Evolutionary conservation across 139 green algal genomes (phyloP).

Genomic region (Mesostigma viride): DNA sequence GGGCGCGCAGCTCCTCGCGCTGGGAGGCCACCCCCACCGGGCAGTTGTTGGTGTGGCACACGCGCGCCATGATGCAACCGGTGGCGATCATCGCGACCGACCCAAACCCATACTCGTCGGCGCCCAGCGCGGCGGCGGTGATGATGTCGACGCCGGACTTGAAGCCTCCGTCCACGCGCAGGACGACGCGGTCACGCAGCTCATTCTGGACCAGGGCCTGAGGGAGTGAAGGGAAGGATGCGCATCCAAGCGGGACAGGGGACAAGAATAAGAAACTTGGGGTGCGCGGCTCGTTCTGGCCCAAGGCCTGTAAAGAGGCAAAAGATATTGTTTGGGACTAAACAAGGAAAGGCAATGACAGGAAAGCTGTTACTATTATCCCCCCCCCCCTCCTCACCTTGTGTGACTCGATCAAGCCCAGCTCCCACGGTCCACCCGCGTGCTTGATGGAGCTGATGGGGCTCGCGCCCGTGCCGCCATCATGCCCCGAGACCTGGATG

Average conservation of each 20-base stretch:
- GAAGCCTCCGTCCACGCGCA: conserved; percentile 89
- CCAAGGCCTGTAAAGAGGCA: no score
- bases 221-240: no score
- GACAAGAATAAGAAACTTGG: no score
- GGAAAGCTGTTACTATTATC: no score
- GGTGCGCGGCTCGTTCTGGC: no score
- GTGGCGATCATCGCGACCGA: conserved; percentile 97
- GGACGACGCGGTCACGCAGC: conserved; percentile 83
- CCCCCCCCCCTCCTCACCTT: no score
- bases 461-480: conserved; percentile 91
- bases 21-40: conserved; percentile 92
- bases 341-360: no score
- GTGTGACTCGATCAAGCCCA: conserved; percentile 79
- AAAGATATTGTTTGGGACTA: no score
- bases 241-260: no score
- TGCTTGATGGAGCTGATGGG: conserved; percentile 98
- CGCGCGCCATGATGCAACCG: conserved; percentile 97
- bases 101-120: conserved; percentile 89
- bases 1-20: conserved; percentile 88
- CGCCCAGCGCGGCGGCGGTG: conserved; percentile 74
- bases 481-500: conserved; percentile 84
- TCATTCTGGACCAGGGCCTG: conserved; percentile 66
- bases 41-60: conserved; percentile 99
- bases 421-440: conserved; percentile 89
- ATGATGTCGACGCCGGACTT: conserved; percentile 83